Conservation (phyloP, 106 monocot species). For the Gastrodia elata region DNA sequence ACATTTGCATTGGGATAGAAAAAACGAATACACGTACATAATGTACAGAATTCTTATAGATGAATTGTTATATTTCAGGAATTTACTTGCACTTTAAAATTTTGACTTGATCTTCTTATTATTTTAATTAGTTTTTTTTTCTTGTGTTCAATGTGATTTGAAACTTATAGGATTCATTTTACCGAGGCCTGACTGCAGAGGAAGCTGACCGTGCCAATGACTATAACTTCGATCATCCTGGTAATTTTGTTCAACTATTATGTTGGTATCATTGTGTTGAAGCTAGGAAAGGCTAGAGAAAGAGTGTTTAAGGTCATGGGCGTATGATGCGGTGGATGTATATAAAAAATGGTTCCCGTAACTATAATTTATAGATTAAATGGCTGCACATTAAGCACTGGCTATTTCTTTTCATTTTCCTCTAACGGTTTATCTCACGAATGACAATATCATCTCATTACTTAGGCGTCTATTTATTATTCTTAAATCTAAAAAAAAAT, state of each 20-base stretch:
- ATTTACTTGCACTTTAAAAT: background rate
- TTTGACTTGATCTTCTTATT: background rate
- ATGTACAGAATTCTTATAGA: background rate
- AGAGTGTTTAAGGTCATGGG: background rate
- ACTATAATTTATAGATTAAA: background rate
- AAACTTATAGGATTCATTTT: constrained; percentile 22
- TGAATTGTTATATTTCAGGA: background rate
- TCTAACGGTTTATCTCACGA: background rate
- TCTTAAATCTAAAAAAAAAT: background rate
- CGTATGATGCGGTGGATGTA: background rate
- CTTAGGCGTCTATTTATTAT: background rate
- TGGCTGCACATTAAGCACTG: background rate
- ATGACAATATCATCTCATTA: background rate
- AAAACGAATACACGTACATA: background rate
- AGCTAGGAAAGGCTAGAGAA: background rate
- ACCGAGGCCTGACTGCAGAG: constrained; percentile 25
- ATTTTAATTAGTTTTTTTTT: background rate
- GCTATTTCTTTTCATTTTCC: background rate
- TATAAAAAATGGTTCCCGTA: background rate
- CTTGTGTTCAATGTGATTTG: no score
- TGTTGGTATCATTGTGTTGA: background rate
- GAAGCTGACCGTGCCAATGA: constrained; percentile 26
- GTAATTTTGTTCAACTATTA: constrained; percentile 10
- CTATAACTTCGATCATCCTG: constrained; percentile 33
- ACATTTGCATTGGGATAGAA: background rate